Evolutionary conservation across 345 rosid species (phyloP).

Genomic region (Populus deltoides): DNA sequence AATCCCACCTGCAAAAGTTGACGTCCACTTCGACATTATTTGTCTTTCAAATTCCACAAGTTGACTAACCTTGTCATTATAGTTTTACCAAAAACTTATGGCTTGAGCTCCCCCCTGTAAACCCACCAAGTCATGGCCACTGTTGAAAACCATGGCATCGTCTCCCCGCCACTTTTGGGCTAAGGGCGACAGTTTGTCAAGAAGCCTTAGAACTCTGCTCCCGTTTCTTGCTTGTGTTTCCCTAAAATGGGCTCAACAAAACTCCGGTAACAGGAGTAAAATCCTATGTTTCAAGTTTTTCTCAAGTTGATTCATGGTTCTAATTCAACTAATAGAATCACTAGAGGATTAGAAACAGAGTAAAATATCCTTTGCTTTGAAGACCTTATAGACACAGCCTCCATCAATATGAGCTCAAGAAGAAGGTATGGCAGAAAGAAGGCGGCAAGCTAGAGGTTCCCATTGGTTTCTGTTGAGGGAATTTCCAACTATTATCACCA

Average conservation of each 20-base stretch:
- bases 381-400: constrained; percentile 23
- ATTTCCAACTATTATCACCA: constrained; percentile 51
- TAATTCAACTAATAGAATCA: not conserved
- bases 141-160: constrained; percentile 50
- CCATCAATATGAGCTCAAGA: constrained; percentile 23
- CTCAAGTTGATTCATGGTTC: not conserved
- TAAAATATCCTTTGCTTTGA: constrained; percentile 32
- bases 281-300: not conserved
- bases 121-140: constrained; percentile 52
- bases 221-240: constrained; percentile 19
- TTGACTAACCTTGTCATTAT: not conserved
- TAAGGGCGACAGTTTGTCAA: constrained; percentile 30
- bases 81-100: constrained; percentile 15
- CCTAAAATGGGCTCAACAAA: constrained; percentile 50
- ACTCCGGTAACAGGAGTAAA: constrained; percentile 27
- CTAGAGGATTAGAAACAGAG: not conserved
- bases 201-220: constrained; percentile 30
- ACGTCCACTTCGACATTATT: not conserved
- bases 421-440: constrained; percentile 41
- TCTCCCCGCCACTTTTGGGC: constrained; percentile 42
- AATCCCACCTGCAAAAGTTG: constrained; percentile 43
- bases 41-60: not conserved
- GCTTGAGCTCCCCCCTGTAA: constrained; percentile 18
- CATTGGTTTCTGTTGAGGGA: constrained; percentile 58
- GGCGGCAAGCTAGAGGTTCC: constrained; percentile 58